Evolutionary conservation across 2,329 filamentous ascomycete genomes (phyloP).

Genomic region (Thelonectria rubi): DNA sequence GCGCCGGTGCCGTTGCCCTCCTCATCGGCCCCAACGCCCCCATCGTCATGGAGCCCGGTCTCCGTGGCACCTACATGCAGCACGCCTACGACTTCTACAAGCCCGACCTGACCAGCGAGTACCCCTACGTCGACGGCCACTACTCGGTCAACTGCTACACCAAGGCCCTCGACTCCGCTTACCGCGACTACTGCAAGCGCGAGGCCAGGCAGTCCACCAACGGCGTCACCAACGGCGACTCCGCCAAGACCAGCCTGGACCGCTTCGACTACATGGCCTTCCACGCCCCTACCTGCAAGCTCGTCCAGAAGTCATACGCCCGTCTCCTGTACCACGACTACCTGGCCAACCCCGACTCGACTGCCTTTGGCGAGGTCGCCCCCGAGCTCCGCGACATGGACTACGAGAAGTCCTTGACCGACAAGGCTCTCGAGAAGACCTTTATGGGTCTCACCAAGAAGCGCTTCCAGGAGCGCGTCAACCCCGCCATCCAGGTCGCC

Average conservation of each 20-base stretch:
- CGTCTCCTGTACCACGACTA: slow-evolving; percentile 89
- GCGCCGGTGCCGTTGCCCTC: slow-evolving; percentile 81
- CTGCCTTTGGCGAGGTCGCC: slow-evolving; percentile 77
- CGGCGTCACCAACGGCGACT: slow-evolving; percentile 56
- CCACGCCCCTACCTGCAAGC: slow-evolving; percentile 88
- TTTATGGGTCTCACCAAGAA: slow-evolving; percentile 88
- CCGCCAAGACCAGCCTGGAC: slow-evolving; percentile 72
- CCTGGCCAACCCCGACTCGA: slow-evolving; percentile 72
- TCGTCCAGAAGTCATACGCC: slow-evolving; percentile 85
- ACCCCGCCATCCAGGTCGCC: slow-evolving; percentile 76
- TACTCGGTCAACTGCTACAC: slow-evolving; percentile 85
- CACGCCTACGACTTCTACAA: slow-evolving; percentile 93
- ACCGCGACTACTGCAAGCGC: slow-evolving; percentile 81
- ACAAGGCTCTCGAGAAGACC: slow-evolving; percentile 86
- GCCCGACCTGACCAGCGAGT: slow-evolving; percentile 87
- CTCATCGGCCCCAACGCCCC: slow-evolving; percentile 82
- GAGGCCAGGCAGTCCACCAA: slow-evolving; percentile 70
- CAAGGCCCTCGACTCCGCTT: slow-evolving; percentile 81
- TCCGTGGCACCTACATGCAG: slow-evolving; percentile 82
- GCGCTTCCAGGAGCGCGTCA: slow-evolving; percentile 80
- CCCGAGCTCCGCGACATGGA: slow-evolving; percentile 80
- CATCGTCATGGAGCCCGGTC: slow-evolving; percentile 78
- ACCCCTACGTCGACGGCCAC: slow-evolving; percentile 85
- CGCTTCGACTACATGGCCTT: slow-evolving; percentile 86
- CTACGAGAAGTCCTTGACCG: slow-evolving; percentile 80